Percentiles rank a stretch among this genome's conserved stretches.
Evolutionary conservation across 352 stramenopile genomes (phyloP).

Genomic region (Hyaloperonospora brassicae): DNA sequence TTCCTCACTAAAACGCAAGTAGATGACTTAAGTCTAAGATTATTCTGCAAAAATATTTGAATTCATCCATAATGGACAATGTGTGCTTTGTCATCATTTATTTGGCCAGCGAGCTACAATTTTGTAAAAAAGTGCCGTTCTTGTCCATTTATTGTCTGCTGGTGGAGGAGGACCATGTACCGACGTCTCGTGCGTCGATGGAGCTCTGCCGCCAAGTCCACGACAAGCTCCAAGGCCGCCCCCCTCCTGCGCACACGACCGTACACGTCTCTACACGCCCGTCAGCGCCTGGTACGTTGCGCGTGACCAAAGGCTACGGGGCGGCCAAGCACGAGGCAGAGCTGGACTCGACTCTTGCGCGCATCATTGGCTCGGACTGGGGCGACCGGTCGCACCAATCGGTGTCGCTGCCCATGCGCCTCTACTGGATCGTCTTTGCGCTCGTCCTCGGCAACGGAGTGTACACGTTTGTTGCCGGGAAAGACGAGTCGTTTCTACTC

Average conservation of each 20-base stretch:
- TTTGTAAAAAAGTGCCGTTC: too few species aligned
- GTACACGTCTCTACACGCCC: slow-evolving; percentile 7
- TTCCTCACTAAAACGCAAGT: too few species aligned
- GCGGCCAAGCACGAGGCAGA: slow-evolving; percentile 35
- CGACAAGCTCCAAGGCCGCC: slow-evolving; percentile 1
- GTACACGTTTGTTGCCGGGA: slow-evolving; percentile 47
- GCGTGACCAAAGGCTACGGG: slow-evolving; percentile 29
- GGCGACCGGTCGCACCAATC: slow-evolving; percentile 56
- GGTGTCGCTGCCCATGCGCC: slow-evolving; percentile 56
- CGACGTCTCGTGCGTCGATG: slow-evolving; percentile 19
- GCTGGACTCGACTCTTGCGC: slow-evolving; percentile 48
- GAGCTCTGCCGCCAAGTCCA: slow-evolving; percentile 19
- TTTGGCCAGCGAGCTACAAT: too few species aligned
- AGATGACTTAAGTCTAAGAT: too few species aligned
- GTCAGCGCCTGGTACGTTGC: slow-evolving; percentile 28
- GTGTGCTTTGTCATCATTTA: too few species aligned
- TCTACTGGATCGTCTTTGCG: slow-evolving; percentile 63
- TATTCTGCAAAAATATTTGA: too few species aligned
- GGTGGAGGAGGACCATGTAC: slow-evolving; percentile 9
- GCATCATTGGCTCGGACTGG: slow-evolving; percentile 72
- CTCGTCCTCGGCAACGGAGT: slow-evolving; percentile 51
- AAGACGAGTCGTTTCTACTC: slow-evolving; percentile 49
- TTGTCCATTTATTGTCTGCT: too few species aligned
- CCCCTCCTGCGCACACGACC: not conserved
- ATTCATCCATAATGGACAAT: too few species aligned